These are phyloP conservation scores for Phytophthora litchii DNA, from an alignment of 352 stramenopile species.

Conservation along the genomic window DNA sequence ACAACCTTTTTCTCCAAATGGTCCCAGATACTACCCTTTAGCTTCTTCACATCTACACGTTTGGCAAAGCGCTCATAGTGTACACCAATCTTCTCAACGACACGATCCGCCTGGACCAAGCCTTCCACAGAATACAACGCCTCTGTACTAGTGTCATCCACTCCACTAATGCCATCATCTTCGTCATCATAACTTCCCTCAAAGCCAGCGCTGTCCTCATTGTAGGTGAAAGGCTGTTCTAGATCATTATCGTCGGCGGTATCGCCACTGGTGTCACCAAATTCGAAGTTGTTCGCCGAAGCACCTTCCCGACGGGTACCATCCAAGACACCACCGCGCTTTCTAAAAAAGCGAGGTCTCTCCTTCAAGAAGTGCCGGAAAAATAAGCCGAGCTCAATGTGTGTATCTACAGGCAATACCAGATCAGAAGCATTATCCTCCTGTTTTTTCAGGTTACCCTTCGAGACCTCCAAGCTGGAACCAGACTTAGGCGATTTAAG, in stretches of 20 bases:
- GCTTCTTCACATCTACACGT: constrained; percentile 96
- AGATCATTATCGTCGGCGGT: constrained; percentile 23
- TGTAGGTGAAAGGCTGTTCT: constrained; percentile 39
- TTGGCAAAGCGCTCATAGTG: constrained; percentile 95
- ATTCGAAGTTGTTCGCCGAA: constrained; percentile 20
- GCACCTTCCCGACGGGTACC: constrained; percentile 17
- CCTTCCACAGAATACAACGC: constrained; percentile 53
- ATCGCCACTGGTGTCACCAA: constrained; percentile 21
- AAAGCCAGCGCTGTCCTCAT: constrained; percentile 48
- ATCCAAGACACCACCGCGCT: constrained; percentile 19
- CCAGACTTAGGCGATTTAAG: constrained; percentile 48
- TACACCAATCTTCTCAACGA: constrained; percentile 95
- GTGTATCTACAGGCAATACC: constrained; percentile 78
- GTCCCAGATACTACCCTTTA: constrained; percentile 97
- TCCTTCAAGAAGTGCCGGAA: constrained; percentile 84
- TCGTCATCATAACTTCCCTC: constrained; percentile 49
- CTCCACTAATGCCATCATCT: constrained; percentile 39
- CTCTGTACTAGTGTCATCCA: constrained; percentile 35
- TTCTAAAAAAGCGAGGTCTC: constrained; percentile 68
- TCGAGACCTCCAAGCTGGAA: constrained; percentile 49
- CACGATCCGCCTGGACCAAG: constrained; percentile 87
- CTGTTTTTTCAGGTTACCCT: constrained; percentile 59
- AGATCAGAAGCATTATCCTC: constrained; percentile 62
- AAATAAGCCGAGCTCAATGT: constrained; percentile 71
- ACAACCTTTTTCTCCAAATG: constrained; percentile 60